A percentile compares a stretch with the other conserved stretches of the same genome.
Evolutionary conservation across 1,284 basidiomycete genomes (phyloP).

Genomic region (Pascua sp.): DNA sequence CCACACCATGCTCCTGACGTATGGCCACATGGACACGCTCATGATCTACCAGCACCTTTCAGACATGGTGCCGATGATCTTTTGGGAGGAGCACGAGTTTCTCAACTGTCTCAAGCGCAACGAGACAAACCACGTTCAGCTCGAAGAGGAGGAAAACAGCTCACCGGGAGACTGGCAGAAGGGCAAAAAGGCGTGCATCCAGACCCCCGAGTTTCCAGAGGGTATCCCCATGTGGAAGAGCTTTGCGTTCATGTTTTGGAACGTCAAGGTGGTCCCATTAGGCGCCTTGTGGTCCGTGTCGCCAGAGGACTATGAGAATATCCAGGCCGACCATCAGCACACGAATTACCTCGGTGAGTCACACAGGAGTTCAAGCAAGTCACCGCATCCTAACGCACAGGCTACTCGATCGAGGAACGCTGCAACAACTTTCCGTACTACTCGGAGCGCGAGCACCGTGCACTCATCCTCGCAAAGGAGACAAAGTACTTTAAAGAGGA

Average conservation of each 20-base stretch:
- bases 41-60: constrained; percentile 37
- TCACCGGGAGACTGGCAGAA: constrained; percentile 10
- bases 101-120: constrained; percentile 21
- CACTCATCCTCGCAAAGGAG: constrained; percentile 45
- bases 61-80: constrained; percentile 27
- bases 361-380: not conserved
- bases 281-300: constrained; percentile 42
- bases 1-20: constrained; percentile 33
- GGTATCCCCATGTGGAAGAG: constrained; percentile 47
- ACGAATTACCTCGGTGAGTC: constrained; percentile 43
- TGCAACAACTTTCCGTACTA: constrained; percentile 22
- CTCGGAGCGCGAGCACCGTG: constrained; percentile 35
- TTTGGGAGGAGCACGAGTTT: constrained; percentile 25
- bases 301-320: constrained; percentile 39
- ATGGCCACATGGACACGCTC: constrained; percentile 29
- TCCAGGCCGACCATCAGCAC: constrained; percentile 7
- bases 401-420: constrained; percentile 46
- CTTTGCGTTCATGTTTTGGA: constrained; percentile 43
- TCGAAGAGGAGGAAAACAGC: constrained; percentile 8
- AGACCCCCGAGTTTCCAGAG: constrained; percentile 17
- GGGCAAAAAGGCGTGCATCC: constrained; percentile 19
- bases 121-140: constrained; percentile 13
- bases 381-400: constrained; percentile 9
- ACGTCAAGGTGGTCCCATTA: constrained; percentile 23
- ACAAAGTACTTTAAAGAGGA: constrained; percentile 33